These are phyloP conservation scores for Wallacemonas sp. DNA, from an alignment of 208 protist genomes.

Conservation along the genomic window DNA sequence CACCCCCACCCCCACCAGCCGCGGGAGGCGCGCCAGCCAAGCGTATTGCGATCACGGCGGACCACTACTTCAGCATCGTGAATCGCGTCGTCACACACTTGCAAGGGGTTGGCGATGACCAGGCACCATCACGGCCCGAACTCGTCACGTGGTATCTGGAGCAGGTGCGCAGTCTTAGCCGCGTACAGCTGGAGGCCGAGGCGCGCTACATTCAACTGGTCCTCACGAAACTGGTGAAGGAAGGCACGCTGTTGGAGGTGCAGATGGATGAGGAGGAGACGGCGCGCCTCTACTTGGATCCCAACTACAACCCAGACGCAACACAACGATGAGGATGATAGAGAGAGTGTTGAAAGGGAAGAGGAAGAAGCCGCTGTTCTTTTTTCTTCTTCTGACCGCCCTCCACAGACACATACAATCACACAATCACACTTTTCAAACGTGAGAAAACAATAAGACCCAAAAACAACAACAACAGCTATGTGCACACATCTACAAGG, in stretches of 20 bases:
- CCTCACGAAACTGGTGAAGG: conserved; percentile 71
- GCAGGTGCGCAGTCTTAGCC: conserved; percentile 80
- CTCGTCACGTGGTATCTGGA: conserved; percentile 89
- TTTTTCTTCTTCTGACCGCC: conserved; percentile 15
- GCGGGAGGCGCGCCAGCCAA: conserved; percentile 26
- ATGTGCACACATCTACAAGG: too few relatives aligned
- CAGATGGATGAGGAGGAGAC: conserved; percentile 63
- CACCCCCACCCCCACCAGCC: too few relatives aligned
- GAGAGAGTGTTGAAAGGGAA: too few relatives aligned
- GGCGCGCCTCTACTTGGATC: conserved; percentile 77
- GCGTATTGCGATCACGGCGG: conserved; percentile 75
- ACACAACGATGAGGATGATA: conserved; percentile 25
- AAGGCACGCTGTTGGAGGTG: conserved; percentile 87
- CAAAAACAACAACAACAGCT: too few relatives aligned
- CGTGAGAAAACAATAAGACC: too few relatives aligned
- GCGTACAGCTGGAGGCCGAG: conserved; percentile 79
- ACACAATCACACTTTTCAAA: too few relatives aligned
- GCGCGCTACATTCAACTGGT: conserved; percentile 79
- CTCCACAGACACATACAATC: too few relatives aligned
- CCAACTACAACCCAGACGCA: conserved; percentile 86
- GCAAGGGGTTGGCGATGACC: conserved; percentile 65
- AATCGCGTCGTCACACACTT: conserved; percentile 73
- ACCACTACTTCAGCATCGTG: conserved; percentile 89
- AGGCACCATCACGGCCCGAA: conserved; percentile 73
- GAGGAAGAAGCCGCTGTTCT: not conserved